phyloP scores from a whole-genome alignment of 345 rosid genomes.

The Populus davidiana region DNA sequence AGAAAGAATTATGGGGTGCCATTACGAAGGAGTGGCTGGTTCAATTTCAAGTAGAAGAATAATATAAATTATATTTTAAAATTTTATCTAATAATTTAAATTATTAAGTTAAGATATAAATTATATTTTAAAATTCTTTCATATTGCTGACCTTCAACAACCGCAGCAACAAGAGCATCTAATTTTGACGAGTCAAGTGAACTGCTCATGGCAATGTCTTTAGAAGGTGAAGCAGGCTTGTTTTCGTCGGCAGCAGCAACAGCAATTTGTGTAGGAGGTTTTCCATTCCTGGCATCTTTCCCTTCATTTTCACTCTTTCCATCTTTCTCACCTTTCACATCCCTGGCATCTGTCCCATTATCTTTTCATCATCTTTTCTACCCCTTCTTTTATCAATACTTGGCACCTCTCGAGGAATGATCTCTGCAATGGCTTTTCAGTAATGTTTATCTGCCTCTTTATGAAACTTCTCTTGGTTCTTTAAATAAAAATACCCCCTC shows the following conservation, averaged over 20 bases:
- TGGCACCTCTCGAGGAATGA: conserved; percentile 85
- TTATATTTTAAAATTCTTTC: too few species aligned
- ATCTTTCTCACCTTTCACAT: conserved; percentile 36
- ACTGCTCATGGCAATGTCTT: conserved; percentile 21
- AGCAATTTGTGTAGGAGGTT: not conserved
- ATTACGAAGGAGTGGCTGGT: conserved; percentile 28
- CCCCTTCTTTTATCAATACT: conserved; percentile 84
- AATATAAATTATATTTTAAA: too few species aligned
- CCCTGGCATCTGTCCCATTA: conserved; percentile 31
- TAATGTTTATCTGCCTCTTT: conserved; percentile 83
- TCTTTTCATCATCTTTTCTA: conserved; percentile 62
- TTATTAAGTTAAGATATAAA: too few species aligned
- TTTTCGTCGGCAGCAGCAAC: conserved; percentile 15
- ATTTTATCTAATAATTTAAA: too few species aligned
- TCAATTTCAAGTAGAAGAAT: not conserved
- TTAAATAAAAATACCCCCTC: too few species aligned
- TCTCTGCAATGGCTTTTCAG: conserved; percentile 93
- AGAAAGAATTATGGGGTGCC: not conserved
- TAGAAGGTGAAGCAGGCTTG: conserved; percentile 35
- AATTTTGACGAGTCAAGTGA: conserved; percentile 33
- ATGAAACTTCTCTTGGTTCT: conserved; percentile 80
- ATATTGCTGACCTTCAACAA: conserved; percentile 10
- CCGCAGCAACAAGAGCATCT: conserved; percentile 24
- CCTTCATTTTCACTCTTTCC: conserved; percentile 31
- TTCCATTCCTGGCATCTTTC: conserved; percentile 14